Evolutionary conservation across 371 early-diverging fungal genomes (phyloP).

Genomic region (Rhizopus sp.): DNA sequence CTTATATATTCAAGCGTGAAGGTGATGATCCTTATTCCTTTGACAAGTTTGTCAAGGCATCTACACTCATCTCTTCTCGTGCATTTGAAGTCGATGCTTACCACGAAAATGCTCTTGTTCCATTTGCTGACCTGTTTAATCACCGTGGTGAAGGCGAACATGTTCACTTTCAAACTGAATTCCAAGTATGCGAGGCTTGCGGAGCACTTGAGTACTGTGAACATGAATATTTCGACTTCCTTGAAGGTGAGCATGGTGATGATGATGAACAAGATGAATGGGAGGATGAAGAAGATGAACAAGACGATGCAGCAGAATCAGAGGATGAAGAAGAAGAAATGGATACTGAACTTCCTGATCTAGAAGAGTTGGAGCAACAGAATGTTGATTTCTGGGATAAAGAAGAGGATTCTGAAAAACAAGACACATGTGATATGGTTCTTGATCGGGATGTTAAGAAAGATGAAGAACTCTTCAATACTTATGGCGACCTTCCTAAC

Average conservation of each 20-base stretch:
- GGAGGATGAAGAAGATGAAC: conserved; percentile 26
- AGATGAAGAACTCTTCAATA: conserved; percentile 83
- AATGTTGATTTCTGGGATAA: conserved; percentile 51
- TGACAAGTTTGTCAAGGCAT: conserved; percentile 58
- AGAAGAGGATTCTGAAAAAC: conserved; percentile 45
- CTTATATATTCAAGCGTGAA: conserved; percentile 51
- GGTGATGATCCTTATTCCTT: conserved; percentile 51
- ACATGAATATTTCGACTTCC: conserved; percentile 46
- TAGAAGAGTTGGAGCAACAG: conserved; percentile 46
- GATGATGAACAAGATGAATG: conserved; percentile 24
- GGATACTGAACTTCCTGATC: conserved; percentile 42
- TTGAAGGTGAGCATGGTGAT: conserved; percentile 28
- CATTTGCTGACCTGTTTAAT: conserved; percentile 81
- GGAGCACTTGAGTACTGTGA: conserved; percentile 71
- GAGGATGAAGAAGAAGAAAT: conserved; percentile 40
- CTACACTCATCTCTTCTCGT: conserved; percentile 77
- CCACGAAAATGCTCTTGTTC: conserved; percentile 81
- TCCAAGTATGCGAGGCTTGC: conserved; percentile 74
- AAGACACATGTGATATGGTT: conserved; percentile 73
- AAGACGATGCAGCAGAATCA: conserved; percentile 35
- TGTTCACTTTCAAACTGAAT: conserved; percentile 77
- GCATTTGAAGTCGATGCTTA: conserved; percentile 84
- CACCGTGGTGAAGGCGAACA: conserved; percentile 63
- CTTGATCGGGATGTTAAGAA: conserved; percentile 62
- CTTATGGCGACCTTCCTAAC: conserved; percentile 84